Base-by-base conservation (phyloP, 805 yeast genomes). In the Pichia gijzeniarum region DNA sequence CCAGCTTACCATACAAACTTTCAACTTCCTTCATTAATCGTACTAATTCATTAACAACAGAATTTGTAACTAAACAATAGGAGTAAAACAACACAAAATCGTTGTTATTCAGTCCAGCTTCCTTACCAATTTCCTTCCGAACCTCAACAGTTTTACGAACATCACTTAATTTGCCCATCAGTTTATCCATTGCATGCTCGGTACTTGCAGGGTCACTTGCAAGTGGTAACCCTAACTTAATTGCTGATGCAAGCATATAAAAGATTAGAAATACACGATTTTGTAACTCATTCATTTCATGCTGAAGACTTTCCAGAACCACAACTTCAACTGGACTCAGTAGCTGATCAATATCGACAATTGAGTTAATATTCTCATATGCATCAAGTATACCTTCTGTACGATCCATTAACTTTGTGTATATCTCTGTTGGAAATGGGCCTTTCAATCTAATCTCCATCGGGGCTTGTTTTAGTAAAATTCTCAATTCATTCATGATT, bases 131-230 rank as follows among this genome's bases (percentile, higher is more conserved):
- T 30, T 62, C 52, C 30, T 57, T 58, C 18, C 48, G 50, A 33
- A 40, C 35, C n/a, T 45, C 44, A n/a, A 45, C 48, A 37, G 65
- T 54, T 45, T 62, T 56, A 41, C 93, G 64, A 17, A 80, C 75
- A 48, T 77, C 79, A 48, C 76, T 79, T 51, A 85, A 66, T 53
- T 83, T 85, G 38, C 70, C 74, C 50, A 85, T 68, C 68, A 86
- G 69, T 30, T 89, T 62, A 49, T 81, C 86, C 53, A 80, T 76
- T 0, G 93, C 82, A 57, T 82, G 85, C 36, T 77, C 85, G 0
- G 88, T 82, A 0, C 86, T 79, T 0, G 93, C 91, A 1, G 90
- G 82, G 53, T 80, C 80, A 20, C 74, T 76, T 0, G 95, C 95
- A 20, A 86, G 58, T 2, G 95, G 95, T 46, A 85, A 77, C 3